Conservation (phyloP, 495 filamentous ascomycete species). For the Sphaerosporella brunnea region DNA sequence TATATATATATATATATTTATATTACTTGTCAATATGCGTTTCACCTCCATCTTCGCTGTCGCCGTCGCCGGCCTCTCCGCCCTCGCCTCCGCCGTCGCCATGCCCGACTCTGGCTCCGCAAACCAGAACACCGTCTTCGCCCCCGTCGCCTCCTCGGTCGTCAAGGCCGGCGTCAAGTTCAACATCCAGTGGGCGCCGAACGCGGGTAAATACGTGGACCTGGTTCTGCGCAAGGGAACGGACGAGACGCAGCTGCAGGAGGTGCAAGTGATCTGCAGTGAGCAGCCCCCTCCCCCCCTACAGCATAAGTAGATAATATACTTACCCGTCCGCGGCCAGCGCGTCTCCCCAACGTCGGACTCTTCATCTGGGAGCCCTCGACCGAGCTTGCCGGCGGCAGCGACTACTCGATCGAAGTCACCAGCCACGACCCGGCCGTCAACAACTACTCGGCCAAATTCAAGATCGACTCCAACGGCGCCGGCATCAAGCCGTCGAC, state of each 20-base stretch:
- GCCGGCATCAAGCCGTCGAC: slow-evolving; percentile 1
- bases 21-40: slow-evolving; percentile 7
- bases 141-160: background rate
- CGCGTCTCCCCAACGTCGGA: slow-evolving; percentile 9
- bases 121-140: slow-evolving; percentile 6
- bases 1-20: no score
- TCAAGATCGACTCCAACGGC: slow-evolving; percentile 9
- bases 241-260: slow-evolving; percentile 7
- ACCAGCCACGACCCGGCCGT: background rate
- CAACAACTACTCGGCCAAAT: slow-evolving; percentile 5
- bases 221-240: slow-evolving; percentile 12
- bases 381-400: slow-evolving; percentile 2
- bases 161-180: slow-evolving; percentile 1
- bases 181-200: slow-evolving; percentile 8
- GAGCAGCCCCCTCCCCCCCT: background rate
- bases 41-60: background rate
- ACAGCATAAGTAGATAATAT: background rate
- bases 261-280: slow-evolving; percentile 10
- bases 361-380: slow-evolving; percentile 13
- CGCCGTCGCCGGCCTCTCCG: background rate
- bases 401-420: slow-evolving; percentile 19
- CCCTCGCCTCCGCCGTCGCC: background rate
- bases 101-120: background rate
- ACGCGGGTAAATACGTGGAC: slow-evolving; percentile 4
- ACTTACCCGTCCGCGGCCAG: no score